Conservation (phyloP, 176 grass and related monocot genomes). For the Zoysia japonica region DNA sequence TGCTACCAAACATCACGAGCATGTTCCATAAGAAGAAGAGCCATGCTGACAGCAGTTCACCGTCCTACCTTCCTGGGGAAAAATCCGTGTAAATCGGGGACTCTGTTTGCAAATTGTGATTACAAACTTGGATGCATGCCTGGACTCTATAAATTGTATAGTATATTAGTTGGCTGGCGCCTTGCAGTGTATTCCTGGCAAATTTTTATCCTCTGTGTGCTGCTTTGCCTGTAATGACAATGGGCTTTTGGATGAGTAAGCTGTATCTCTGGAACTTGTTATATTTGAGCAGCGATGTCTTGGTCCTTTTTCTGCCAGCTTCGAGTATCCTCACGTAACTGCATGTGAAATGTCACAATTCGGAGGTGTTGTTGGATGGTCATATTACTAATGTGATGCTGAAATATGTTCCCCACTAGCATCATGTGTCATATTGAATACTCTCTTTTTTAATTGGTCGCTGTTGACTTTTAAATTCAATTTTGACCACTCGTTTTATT, state of each 20-base stretch:
- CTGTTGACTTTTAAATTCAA: no score
- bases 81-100: constrained; percentile 54
- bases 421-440: neutral
- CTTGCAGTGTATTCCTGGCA: neutral
- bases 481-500: no score
- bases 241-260: neutral
- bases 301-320: neutral
- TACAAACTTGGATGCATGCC: constrained; percentile 20
- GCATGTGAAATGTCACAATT: neutral
- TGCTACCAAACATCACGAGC: constrained; percentile 60
- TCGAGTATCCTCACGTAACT: neutral
- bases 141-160: constrained; percentile 38
- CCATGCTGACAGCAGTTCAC: constrained; percentile 52
- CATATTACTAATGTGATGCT: neutral
- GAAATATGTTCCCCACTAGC: neutral
- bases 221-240: neutral
- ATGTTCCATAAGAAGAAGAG: constrained; percentile 85
- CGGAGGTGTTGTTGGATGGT: neutral
- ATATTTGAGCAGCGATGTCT: neutral
- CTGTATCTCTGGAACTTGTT: constrained; percentile 21
- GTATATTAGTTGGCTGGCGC: constrained; percentile 29
- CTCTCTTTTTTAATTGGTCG: no score
- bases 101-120: constrained; percentile 19
- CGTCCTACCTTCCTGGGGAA: constrained; percentile 58
- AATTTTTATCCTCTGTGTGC: no score